These are phyloP conservation scores for Echites panduratus DNA, from an alignment of 257 asterid genomes.

Conservation along the genomic window DNA sequence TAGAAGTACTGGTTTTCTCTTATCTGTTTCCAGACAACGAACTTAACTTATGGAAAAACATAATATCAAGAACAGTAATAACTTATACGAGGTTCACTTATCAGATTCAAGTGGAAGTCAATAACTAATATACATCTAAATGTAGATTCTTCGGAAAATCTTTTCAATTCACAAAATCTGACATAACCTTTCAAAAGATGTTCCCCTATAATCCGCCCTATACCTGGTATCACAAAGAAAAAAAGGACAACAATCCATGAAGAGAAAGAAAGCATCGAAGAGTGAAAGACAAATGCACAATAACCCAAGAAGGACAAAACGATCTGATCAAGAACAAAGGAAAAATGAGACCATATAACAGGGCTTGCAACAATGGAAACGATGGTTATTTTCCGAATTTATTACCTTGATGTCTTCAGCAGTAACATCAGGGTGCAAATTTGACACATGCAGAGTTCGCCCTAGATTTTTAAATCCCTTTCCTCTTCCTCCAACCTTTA, in stretches of 20 bases:
- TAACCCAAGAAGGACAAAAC: background rate
- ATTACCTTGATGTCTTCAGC: constrained; percentile 42
- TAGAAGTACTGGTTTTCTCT: background rate
- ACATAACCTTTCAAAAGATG: background rate
- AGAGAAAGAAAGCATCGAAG: too few species aligned
- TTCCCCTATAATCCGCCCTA: background rate
- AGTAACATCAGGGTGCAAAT: constrained; percentile 43
- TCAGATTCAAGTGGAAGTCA: background rate
- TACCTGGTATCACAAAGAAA: background rate
- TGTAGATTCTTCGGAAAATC: background rate
- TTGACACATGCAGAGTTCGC: constrained; percentile 42
- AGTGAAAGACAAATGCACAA: background rate
- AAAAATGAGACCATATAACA: background rate
- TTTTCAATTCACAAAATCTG: too few species aligned
- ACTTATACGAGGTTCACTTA: too few species aligned
- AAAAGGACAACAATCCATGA: background rate
- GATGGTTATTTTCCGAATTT: background rate
- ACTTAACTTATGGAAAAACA: background rate
- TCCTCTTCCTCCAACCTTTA: constrained; percentile 8
- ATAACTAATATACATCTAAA: background rate
- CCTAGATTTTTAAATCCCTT: constrained; percentile 22
- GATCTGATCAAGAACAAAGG: background rate
- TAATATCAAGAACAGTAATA: background rate
- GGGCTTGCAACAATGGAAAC: background rate
- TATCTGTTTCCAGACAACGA: background rate